Conservation (phyloP, 176 grass and related monocot genomes). For the Coix lacrymajobi region DNA sequence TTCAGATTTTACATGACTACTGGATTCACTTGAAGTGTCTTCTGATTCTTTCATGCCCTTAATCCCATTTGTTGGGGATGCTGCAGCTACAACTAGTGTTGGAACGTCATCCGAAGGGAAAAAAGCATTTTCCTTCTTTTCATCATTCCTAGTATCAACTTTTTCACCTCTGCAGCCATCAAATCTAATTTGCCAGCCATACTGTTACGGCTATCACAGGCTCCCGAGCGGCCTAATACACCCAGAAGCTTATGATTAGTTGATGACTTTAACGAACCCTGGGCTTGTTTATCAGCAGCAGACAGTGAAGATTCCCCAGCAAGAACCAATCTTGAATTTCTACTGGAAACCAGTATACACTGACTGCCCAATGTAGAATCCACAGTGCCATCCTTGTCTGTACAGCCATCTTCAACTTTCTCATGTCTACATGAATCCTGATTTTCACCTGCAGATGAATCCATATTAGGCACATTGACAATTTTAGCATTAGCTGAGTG, state of each 20-base stretch:
- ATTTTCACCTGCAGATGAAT: slow-evolving; percentile 19
- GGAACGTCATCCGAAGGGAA: not conserved
- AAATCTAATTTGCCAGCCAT: slow-evolving; percentile 13
- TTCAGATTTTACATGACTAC: slow-evolving; percentile 13
- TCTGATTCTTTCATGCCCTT: slow-evolving; percentile 29
- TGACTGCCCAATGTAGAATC: slow-evolving; percentile 12
- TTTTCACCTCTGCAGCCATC: slow-evolving; percentile 14
- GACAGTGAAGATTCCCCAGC: slow-evolving; percentile 26
- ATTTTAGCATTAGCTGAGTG: not conserved
- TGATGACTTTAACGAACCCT: slow-evolving; percentile 15
- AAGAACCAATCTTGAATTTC: not conserved
- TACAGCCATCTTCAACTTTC: slow-evolving; percentile 43
- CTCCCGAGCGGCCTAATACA: not conserved
- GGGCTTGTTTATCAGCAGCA: slow-evolving; percentile 19
- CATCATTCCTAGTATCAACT: slow-evolving; percentile 19
- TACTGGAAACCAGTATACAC: slow-evolving; percentile 1
- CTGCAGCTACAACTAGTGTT: slow-evolving; percentile 15
- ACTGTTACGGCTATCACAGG: slow-evolving; percentile 12
- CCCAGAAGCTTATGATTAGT: slow-evolving; percentile 13
- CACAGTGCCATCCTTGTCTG: not conserved
- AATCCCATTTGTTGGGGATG: not conserved
- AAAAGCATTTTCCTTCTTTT: slow-evolving; percentile 27
- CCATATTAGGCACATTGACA: not conserved
- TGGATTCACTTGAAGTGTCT: slow-evolving; percentile 46
- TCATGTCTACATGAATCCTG: not conserved